Conservation (phyloP, 1,284 basidiomycete species). For the Psilocybe mexicana region DNA sequence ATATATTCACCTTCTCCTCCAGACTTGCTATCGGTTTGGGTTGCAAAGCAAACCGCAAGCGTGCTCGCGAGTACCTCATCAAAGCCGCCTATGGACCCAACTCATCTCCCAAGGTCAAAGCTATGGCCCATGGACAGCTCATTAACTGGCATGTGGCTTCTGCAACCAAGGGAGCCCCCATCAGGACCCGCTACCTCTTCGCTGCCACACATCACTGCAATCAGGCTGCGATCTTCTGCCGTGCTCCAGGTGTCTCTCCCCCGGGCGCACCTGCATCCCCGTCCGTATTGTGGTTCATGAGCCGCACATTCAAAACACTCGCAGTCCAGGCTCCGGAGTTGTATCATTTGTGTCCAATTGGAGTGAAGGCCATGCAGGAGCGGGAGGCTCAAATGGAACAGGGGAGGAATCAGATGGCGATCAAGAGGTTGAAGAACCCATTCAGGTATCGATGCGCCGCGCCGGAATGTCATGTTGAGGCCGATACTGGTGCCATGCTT, state of each 20-base stretch:
- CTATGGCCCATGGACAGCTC: slow-evolving; percentile 24
- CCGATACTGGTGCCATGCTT: slow-evolving; percentile 29
- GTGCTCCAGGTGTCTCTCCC: slow-evolving; percentile 6
- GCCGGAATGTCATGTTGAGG: slow-evolving; percentile 28
- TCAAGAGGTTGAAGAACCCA: slow-evolving; percentile 29
- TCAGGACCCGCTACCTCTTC: slow-evolving; percentile 27
- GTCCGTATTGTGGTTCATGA: slow-evolving; percentile 22
- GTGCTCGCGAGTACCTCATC: slow-evolving; percentile 13
- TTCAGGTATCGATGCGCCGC: slow-evolving; percentile 34
- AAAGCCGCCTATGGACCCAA: slow-evolving; percentile 8
- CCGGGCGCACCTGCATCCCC: slow-evolving; percentile 17
- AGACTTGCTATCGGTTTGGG: slow-evolving; percentile 17
- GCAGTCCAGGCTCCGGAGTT: slow-evolving; percentile 17
- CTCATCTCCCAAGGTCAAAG: slow-evolving; percentile 8
- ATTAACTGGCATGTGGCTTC: slow-evolving; percentile 26
- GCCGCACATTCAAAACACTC: slow-evolving; percentile 12
- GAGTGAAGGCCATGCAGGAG: slow-evolving; percentile 24
- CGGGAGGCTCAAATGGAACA: slow-evolving; percentile 22
- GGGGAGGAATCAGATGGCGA: slow-evolving; percentile 20
- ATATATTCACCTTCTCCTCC: neutral
- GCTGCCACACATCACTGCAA: slow-evolving; percentile 32
- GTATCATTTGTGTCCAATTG: slow-evolving; percentile 22
- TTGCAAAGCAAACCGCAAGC: slow-evolving; percentile 13
- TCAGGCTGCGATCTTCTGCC: slow-evolving; percentile 17
- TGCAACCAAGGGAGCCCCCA: slow-evolving; percentile 1